Percentiles rank a stretch among this genome's conserved stretches.
Evolutionary conservation across 257 asterid genomes (phyloP).

Genomic region (Linderniella brevidens): DNA sequence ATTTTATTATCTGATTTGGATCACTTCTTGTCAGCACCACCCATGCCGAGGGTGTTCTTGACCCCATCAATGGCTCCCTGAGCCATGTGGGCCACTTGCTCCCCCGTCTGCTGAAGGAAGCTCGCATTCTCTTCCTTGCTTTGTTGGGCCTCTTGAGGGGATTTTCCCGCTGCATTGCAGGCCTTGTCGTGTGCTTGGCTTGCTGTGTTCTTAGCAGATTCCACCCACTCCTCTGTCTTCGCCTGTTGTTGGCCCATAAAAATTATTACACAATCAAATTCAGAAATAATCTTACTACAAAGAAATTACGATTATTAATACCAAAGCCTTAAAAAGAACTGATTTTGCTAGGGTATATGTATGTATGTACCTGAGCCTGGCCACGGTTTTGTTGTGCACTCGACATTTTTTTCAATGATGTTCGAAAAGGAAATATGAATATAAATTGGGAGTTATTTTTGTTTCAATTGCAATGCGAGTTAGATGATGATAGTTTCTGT

Average conservation of each 20-base stretch:
- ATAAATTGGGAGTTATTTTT: too few species aligned
- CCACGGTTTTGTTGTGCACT: background rate
- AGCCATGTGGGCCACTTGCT: constrained; percentile 37
- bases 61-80: constrained; percentile 63
- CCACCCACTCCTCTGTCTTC: constrained; percentile 37
- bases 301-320: too few species aligned
- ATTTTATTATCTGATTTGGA: too few species aligned
- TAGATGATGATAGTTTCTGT: too few species aligned
- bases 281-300: too few species aligned
- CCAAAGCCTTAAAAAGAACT: too few species aligned
- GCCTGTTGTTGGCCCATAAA: constrained; percentile 16
- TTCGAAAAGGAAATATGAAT: too few species aligned
- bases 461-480: too few species aligned
- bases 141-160: constrained; percentile 22
- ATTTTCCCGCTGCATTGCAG: constrained; percentile 18
- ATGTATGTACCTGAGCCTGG: too few species aligned
- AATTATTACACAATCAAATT: too few species aligned
- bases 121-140: constrained; percentile 25
- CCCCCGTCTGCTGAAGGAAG: constrained; percentile 28
- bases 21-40: constrained; percentile 50
- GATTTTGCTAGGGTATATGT: too few species aligned
- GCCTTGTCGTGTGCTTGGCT: constrained; percentile 28
- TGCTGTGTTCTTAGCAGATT: constrained; percentile 39
- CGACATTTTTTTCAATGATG: too few species aligned
- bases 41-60: constrained; percentile 61